A percentile compares a stretch with the other conserved stretches of the same genome.
Evolutionary conservation across 805 yeast species (phyloP).

Genomic region (Isabelozyma pseudorhagii): DNA sequence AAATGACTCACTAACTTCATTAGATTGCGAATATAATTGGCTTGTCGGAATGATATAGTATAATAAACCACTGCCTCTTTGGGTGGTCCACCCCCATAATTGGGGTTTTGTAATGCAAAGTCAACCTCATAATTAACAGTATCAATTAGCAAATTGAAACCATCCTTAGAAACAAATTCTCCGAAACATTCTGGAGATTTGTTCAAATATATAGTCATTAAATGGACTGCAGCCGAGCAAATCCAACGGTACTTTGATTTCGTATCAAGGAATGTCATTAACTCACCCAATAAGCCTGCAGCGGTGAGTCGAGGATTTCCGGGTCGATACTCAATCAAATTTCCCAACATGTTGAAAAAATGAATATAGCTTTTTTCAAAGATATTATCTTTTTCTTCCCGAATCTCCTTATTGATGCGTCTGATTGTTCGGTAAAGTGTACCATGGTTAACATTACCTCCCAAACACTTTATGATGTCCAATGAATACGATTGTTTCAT

Average conservation of each 20-base stretch:
- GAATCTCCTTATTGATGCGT: conserved; percentile 51
- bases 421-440: conserved; percentile 69
- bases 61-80: conserved; percentile 48
- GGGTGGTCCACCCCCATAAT: conserved; percentile 57
- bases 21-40: conserved; percentile 45
- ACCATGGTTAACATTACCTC: conserved; percentile 89
- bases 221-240: conserved; percentile 60
- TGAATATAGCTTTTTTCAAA: conserved; percentile 45
- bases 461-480: conserved; percentile 72
- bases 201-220: conserved; percentile 47
- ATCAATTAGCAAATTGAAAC: conserved; percentile 60
- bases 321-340: conserved; percentile 54
- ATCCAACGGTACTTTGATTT: conserved; percentile 53
- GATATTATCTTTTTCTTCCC: conserved; percentile 33
- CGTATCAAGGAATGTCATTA: conserved; percentile 57
- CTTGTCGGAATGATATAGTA: conserved; percentile 56
- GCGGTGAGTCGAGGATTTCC: conserved; percentile 57
- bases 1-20: conserved; percentile 63
- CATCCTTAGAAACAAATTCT: conserved; percentile 64
- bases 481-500: conserved; percentile 66
- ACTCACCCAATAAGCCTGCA: conserved; percentile 71
- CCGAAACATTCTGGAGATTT: conserved; percentile 49
- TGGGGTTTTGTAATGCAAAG: conserved; percentile 59
- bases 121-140: conserved; percentile 62
- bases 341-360: conserved; percentile 60